Conservation (phyloP, 2,329 filamentous ascomycete species). For the Neoarthrinium moseri region DNA sequence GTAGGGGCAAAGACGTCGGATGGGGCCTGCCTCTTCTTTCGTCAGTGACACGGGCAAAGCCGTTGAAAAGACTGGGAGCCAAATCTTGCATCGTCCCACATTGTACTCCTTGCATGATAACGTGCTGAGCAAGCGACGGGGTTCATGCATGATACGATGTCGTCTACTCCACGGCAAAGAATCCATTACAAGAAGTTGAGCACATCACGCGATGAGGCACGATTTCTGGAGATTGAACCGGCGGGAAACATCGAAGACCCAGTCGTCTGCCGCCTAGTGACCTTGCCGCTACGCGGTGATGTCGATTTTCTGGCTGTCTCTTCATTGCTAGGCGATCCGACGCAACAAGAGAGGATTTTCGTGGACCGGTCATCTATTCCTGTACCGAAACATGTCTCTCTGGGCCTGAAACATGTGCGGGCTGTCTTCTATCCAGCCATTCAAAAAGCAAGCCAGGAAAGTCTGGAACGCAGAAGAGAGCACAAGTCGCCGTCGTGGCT, state of each 20-base stretch:
- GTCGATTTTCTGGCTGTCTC: constrained; percentile 14
- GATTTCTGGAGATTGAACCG: constrained; percentile 31
- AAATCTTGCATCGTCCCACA: too few relatives aligned
- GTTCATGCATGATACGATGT: too few relatives aligned
- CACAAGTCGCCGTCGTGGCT: constrained; percentile 11
- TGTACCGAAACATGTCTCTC: constrained; percentile 26
- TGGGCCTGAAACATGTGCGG: constrained; percentile 31
- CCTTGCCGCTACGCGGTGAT: constrained; percentile 19
- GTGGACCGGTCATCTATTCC: constrained; percentile 23
- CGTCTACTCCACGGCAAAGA: too few relatives aligned
- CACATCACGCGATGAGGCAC: too few relatives aligned
- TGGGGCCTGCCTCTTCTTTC: too few relatives aligned
- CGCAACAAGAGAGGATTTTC: constrained; percentile 26
- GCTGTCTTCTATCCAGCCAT: constrained; percentile 29
- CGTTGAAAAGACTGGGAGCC: too few relatives aligned
- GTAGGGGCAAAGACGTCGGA: too few relatives aligned
- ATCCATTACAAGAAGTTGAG: too few relatives aligned
- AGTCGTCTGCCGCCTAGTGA: constrained; percentile 31
- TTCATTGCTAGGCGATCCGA: constrained; percentile 11
- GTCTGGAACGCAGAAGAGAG: neutral
- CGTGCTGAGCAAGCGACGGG: too few relatives aligned
- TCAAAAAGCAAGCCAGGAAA: neutral
- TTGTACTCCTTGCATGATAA: too few relatives aligned
- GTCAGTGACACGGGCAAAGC: too few relatives aligned
- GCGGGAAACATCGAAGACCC: constrained; percentile 24